Conservation (phyloP, 192 early-diverging fungal species). For the Spinellus fusiger region DNA sequence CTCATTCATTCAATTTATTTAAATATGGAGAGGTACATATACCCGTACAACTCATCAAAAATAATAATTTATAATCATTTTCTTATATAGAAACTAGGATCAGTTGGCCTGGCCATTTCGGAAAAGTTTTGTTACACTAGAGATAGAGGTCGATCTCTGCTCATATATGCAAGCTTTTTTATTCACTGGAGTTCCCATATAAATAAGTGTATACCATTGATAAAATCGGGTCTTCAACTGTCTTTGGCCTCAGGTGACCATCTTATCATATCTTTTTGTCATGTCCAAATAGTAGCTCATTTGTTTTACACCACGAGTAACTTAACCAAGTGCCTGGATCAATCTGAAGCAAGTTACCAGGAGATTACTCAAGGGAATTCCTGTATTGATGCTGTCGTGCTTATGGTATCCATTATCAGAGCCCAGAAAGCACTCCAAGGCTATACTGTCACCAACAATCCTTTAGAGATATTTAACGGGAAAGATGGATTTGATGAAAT, state of each 20-base stretch:
- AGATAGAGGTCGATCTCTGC: conserved; percentile 19
- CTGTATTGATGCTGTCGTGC: conserved; percentile 19
- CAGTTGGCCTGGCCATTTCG: conserved; percentile 11
- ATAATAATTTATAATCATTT: background rate
- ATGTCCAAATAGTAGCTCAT: conserved; percentile 13
- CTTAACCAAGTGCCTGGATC: conserved; percentile 4
- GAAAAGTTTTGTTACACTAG: conserved; percentile 10
- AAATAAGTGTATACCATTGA: conserved; percentile 1
- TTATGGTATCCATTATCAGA: conserved; percentile 20
- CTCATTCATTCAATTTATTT: conserved; percentile 14
- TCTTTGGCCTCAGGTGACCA: conserved; percentile 18
- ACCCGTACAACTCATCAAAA: background rate
- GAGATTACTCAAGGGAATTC: conserved; percentile 20
- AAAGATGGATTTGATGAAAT: conserved; percentile 29
- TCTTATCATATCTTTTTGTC: conserved; percentile 17
- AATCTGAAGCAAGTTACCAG: conserved; percentile 19
- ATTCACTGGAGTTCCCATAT: conserved; percentile 21
- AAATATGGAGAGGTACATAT: conserved; percentile 13
- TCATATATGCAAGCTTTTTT: conserved; percentile 18
- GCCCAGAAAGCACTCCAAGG: conserved; percentile 26
- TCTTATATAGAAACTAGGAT: conserved; percentile 13
- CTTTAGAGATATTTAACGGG: conserved; percentile 19
- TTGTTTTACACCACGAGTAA: conserved; percentile 8
- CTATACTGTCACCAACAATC: conserved; percentile 8
- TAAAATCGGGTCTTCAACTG: background rate